phyloP scores from a whole-genome alignment of 208 protist species.

The Porcisia hertigi region DNA sequence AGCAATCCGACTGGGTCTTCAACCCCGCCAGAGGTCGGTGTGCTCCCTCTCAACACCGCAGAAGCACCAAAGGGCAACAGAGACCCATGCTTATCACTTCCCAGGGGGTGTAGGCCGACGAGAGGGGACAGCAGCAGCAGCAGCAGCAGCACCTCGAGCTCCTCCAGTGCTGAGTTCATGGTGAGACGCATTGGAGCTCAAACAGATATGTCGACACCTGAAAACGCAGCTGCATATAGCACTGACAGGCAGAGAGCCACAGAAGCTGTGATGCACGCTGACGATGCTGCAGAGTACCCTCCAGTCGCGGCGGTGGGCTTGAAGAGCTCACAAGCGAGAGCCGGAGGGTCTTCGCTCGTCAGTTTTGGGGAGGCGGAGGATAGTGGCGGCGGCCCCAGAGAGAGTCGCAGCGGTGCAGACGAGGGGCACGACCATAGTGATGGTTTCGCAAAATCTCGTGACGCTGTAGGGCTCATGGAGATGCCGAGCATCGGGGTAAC shows the following conservation, averaged over 20 bases:
- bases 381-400: not conserved
- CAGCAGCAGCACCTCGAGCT: not conserved
- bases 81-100: not conserved
- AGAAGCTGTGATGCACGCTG: not conserved
- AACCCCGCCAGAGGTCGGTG: not conserved
- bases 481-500: not conserved
- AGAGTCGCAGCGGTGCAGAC: not conserved
- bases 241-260: not conserved
- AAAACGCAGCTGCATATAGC: not conserved
- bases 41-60: not conserved
- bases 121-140: not conserved
- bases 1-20: not conserved
- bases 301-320: not conserved
- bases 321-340: not conserved
- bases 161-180: constrained; percentile 11
- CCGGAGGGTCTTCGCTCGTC: not conserved
- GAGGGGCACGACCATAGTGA: not conserved
- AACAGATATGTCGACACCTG: not conserved
- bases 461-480: not conserved
- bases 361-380: not conserved
- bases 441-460: not conserved
- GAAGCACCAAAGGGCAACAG: not conserved
- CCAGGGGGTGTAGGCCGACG: not conserved
- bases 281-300: not conserved
- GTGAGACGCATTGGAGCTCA: not conserved